phyloP scores from a whole-genome alignment of 2,329 filamentous ascomycete genomes.

The Botrytis cinerea region DNA sequence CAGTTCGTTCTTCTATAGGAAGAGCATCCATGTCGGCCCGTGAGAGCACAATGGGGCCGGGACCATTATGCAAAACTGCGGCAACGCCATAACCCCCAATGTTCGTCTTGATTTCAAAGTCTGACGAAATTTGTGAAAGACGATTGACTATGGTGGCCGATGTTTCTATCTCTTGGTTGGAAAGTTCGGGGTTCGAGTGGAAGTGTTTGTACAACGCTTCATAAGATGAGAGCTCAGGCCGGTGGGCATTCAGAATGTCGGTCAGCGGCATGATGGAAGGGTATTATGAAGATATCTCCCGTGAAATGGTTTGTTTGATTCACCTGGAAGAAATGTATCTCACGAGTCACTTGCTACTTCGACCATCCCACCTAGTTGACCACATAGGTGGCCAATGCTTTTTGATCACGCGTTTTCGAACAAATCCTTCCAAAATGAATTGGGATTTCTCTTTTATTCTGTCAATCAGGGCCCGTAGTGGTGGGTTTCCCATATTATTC shows the following conservation, averaged over 20 bases:
- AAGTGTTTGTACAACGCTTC: conserved; percentile 21
- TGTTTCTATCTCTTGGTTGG: conserved; percentile 21
- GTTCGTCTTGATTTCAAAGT: conserved; percentile 48
- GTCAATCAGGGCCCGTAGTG: neutral
- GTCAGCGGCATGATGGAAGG: neutral
- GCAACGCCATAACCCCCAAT: conserved; percentile 62
- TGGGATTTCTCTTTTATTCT: neutral
- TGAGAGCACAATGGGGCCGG: conserved; percentile 56
- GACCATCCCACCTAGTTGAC: neutral
- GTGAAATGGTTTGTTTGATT: neutral
- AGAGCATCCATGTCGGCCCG: conserved; percentile 65
- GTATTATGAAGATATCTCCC: too few species aligned
- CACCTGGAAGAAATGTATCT: neutral
- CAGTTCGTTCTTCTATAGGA: conserved; percentile 57
- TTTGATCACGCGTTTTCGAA: conserved; percentile 2
- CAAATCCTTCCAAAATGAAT: neutral
- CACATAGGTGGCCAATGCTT: neutral
- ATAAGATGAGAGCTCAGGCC: conserved; percentile 9
- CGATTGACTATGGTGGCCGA: neutral
- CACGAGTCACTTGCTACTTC: neutral
- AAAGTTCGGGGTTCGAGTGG: conserved; percentile 22
- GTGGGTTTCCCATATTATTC: neutral
- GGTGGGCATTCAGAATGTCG: neutral
- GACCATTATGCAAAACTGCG: conserved; percentile 56
- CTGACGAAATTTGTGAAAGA: neutral